Base-by-base conservation (phyloP, 2,329 filamentous ascomycete genomes). In the Ophiostoma piceae region DNA sequence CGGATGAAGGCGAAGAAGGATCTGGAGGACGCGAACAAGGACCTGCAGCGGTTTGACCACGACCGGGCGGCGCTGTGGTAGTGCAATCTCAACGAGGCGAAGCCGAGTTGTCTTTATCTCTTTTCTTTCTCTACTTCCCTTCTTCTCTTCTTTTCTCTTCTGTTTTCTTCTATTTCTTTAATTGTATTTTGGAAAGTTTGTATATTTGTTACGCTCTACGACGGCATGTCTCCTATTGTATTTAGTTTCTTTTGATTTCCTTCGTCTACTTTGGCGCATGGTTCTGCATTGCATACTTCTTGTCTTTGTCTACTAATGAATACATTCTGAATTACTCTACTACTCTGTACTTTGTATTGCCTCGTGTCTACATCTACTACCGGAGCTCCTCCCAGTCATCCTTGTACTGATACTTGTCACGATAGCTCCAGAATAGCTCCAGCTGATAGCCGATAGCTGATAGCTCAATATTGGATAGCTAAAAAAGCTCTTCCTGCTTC, bases 1-100 rank as follows among this genome's bases (percentile, higher is more conserved):
- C 89, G 95, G 4, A 99, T 99, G 95, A 99, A 99, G 85, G 94
- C 94, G 41, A 96, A 97, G 86, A 99, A 99, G 84, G 95, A 99
- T 78, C 89, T 98, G 54, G 94, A 98, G 79, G 95, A 99, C 81
- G 90, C 90, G 1, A 92, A 94, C 70, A 96, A 92, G 81, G 95
- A 99, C 79, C 80, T 99, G 76, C 86, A 86, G 75, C 84, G 95
- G 75, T 99, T 99, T 80, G 95, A 99, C 80, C 86, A 88, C 73
- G 94, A 97, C 79, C 87, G 88, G 75, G 89, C 90, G 19, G 62
- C 62, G 32, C 37, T 65, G 62, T 65, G 62, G 62, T 65, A 65
- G 62, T 41, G 39, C 43, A 47, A 16, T 47, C 41, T 43, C 5
- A n/a, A n/a, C 16, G 43, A 47, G 43, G 43, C 16, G 19, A n/a